These are phyloP conservation scores for Alternaria panax DNA, from an alignment of 2,329 filamentous ascomycete genomes.

Conservation along the genomic window DNA sequence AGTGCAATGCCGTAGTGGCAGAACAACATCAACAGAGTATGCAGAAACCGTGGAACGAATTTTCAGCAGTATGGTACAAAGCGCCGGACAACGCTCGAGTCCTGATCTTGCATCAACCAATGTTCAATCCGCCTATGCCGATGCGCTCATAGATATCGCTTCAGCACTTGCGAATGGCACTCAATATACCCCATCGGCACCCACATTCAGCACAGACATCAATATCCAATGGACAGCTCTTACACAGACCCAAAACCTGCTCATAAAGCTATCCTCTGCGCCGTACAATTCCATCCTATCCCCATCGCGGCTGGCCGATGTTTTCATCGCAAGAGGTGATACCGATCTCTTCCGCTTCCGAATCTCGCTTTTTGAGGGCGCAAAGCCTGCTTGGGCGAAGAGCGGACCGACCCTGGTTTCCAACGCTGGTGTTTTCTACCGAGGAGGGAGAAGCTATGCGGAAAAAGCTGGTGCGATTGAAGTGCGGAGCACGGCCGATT, in stretches of 20 bases:
- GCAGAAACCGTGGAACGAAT: slow-evolving; percentile 49
- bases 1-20: slow-evolving; percentile 61
- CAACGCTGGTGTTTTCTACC: slow-evolving; percentile 51
- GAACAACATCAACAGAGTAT: slow-evolving; percentile 62
- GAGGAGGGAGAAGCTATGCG: slow-evolving; percentile 43
- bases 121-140: slow-evolving; percentile 63
- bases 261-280: slow-evolving; percentile 33
- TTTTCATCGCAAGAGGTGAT: slow-evolving; percentile 46
- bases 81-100: slow-evolving; percentile 57
- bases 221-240: slow-evolving; percentile 46
- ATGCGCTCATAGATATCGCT: slow-evolving; percentile 63
- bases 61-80: slow-evolving; percentile 43
- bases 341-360: slow-evolving; percentile 46
- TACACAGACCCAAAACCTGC: slow-evolving; percentile 38
- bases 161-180: slow-evolving; percentile 51
- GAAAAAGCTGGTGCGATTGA: slow-evolving; percentile 42
- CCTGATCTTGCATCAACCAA: slow-evolving; percentile 61
- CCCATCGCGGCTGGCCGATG: slow-evolving; percentile 36
- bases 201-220: slow-evolving; percentile 22
- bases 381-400: slow-evolving; percentile 42
- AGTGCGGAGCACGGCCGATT: slow-evolving; percentile 54
- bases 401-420: slow-evolving; percentile 43
- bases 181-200: slow-evolving; percentile 22
- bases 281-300: slow-evolving; percentile 28
- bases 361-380: slow-evolving; percentile 28